Percentiles rank a stretch among this genome's conserved stretches.
These are phyloP conservation scores for Amylostereum areolatum DNA, from an alignment of 1,284 basidiomycete species.

Conservation along the genomic window DNA sequence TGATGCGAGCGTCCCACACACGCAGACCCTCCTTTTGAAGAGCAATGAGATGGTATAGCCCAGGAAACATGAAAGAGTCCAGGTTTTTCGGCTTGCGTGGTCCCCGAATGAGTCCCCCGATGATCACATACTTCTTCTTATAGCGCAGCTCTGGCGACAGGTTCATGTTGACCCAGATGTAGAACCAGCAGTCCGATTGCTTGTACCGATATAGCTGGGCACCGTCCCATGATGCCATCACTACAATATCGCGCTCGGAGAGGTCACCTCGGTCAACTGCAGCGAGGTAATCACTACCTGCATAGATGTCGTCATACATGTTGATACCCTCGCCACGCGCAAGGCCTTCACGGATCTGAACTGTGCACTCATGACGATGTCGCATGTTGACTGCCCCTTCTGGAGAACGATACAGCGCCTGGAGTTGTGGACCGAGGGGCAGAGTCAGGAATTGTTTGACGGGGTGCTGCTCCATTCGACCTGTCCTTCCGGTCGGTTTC, in stretches of 20 bases:
- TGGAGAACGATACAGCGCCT: conserved; percentile 11
- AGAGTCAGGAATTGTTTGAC: conserved; percentile 15
- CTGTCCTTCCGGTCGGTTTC: background rate
- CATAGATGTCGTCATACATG: background rate
- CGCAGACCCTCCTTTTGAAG: conserved; percentile 14
- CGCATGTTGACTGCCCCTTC: conserved; percentile 12
- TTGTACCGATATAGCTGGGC: conserved; percentile 24
- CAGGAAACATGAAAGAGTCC: conserved; percentile 19
- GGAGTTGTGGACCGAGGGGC: conserved; percentile 20
- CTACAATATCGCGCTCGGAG: conserved; percentile 8
- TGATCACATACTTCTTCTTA: conserved; percentile 18
- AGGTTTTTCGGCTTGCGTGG: conserved; percentile 20
- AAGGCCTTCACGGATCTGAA: background rate
- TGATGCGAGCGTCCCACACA: conserved; percentile 15
- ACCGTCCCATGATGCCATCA: conserved; percentile 23
- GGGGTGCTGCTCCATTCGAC: background rate
- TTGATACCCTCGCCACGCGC: background rate
- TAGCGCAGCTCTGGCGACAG: conserved; percentile 16
- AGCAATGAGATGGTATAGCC: conserved; percentile 17
- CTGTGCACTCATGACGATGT: conserved; percentile 10
- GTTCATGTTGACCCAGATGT: conserved; percentile 21
- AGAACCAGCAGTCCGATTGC: conserved; percentile 21
- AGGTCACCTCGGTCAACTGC: background rate
- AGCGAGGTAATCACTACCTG: conserved; percentile 1
- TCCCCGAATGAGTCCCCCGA: conserved; percentile 19